Percentiles rank a stretch among this genome's conserved stretches.
Conservation (phyloP, 106 monocot genomes). For the Dendrobium catenatum region DNA sequence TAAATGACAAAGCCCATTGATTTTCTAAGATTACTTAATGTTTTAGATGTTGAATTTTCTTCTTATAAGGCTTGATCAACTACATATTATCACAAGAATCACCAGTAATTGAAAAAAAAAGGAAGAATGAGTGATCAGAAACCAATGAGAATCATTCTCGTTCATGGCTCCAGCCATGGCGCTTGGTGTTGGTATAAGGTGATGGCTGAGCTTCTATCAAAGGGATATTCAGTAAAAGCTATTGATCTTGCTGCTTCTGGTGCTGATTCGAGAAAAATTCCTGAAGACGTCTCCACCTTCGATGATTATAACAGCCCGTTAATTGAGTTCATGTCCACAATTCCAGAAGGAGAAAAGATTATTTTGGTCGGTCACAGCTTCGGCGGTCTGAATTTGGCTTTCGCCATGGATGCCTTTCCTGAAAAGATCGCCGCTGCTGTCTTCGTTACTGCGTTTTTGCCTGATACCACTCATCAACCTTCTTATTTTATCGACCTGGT, state of each 20-base stretch:
- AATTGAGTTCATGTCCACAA: not conserved
- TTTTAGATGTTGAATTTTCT: no score
- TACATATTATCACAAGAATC: no score
- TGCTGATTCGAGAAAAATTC: not conserved
- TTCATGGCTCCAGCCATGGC: slow-evolving; percentile 52
- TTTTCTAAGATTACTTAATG: no score
- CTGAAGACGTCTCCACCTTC: slow-evolving; percentile 4
- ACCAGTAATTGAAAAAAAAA: no score
- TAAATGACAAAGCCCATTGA: no score
- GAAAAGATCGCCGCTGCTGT: slow-evolving; percentile 7
- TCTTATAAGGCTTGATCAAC: no score
- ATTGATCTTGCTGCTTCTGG: not conserved
- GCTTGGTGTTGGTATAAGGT: slow-evolving; percentile 66
- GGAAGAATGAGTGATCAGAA: no score
- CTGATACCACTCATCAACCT: not conserved
- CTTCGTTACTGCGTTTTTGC: slow-evolving; percentile 6
- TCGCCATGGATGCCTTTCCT: slow-evolving; percentile 13
- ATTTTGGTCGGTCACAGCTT: slow-evolving; percentile 15
- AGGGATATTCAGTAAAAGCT: slow-evolving; percentile 11
- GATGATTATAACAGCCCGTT: not conserved
- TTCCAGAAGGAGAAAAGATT: not conserved
- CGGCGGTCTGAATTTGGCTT: slow-evolving; percentile 1
- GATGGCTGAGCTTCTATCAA: slow-evolving; percentile 20
- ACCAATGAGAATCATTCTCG: slow-evolving; percentile 12
- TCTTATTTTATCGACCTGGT: no score